Percentiles rank a stretch among this genome's conserved stretches.
phyloP scores from a whole-genome alignment of 148 eudicot species.

The Cornus suecica region DNA sequence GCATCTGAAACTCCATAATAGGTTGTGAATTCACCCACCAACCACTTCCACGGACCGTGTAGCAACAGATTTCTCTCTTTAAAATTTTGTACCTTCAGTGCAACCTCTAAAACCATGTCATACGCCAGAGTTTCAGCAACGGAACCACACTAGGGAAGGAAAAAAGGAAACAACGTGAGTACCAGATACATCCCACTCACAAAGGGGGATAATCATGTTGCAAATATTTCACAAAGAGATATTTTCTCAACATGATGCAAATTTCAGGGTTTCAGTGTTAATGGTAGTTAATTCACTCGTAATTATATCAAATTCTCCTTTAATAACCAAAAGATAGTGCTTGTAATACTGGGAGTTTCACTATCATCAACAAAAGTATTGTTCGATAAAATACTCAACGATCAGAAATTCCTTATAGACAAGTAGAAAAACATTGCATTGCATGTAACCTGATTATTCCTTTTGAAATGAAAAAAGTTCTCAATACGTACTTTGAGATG shows the following conservation, averaged over 20 bases:
- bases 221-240: background rate
- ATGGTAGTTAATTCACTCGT: background rate
- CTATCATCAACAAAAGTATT: background rate
- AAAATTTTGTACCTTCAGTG: slow-evolving; percentile 81
- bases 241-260: background rate
- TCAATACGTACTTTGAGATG: slow-evolving; percentile 43
- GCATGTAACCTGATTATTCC: background rate
- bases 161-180: background rate
- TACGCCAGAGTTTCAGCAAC: slow-evolving; percentile 92
- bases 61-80: slow-evolving; percentile 68
- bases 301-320: background rate
- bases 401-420: background rate
- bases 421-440: background rate
- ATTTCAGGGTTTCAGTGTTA: background rate
- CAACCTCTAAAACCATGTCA: slow-evolving; percentile 80
- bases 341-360: background rate
- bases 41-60: slow-evolving; percentile 86
- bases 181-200: background rate
- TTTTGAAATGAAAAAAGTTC: background rate
- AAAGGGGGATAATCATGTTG: background rate
- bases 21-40: slow-evolving; percentile 73
- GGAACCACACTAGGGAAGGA: slow-evolving; percentile 53
- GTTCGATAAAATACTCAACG: background rate
- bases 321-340: background rate
- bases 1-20: slow-evolving; percentile 88